These are phyloP conservation scores for Saprolegnia parasitica DNA, from an alignment of 352 stramenopile species.

Conservation along the genomic window DNA sequence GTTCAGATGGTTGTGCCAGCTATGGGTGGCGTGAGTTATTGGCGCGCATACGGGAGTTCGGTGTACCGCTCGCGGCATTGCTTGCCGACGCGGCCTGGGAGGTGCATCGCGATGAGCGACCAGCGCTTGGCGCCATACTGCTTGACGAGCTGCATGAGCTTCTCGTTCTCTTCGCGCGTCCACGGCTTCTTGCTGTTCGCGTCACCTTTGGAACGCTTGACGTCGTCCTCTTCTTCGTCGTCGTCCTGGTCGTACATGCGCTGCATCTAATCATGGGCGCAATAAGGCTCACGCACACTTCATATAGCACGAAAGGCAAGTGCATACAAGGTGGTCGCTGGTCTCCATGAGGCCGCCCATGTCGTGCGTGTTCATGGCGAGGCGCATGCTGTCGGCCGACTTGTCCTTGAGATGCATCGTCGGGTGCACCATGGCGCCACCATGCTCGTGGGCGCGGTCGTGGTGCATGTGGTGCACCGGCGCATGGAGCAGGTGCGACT, in stretches of 20 bases:
- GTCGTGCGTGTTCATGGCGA: constrained; percentile 18
- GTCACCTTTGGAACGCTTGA: constrained; percentile 43
- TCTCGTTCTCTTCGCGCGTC: constrained; percentile 85
- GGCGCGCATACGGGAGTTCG: not conserved
- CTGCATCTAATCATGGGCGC: constrained; percentile 6
- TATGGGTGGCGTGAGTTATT: constrained; percentile 28
- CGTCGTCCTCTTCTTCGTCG: constrained; percentile 65
- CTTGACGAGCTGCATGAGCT: constrained; percentile 84
- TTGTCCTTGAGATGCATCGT: constrained; percentile 8
- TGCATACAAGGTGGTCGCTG: not conserved
- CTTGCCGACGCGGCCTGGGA: constrained; percentile 83
- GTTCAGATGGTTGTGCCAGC: constrained; percentile 88
- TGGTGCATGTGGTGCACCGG: constrained; percentile 8
- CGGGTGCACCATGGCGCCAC: constrained; percentile 12
- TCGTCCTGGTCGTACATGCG: constrained; percentile 42
- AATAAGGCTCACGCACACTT: too few relatives aligned
- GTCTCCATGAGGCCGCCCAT: constrained; percentile 22
- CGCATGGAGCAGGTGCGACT: constrained; percentile 11
- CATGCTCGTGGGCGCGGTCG: not conserved
- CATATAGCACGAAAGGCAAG: too few relatives aligned
- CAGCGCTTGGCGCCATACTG: constrained; percentile 86
- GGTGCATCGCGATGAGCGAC: constrained; percentile 86
- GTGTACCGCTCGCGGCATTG: constrained; percentile 74
- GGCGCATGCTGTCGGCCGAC: constrained; percentile 14
- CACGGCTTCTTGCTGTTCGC: constrained; percentile 83